Evolutionary conservation across 2,329 filamentous ascomycete species (phyloP), one percentile per base, ranked within the genome.

Genomic region (Fusarium transvaalense): DNA sequence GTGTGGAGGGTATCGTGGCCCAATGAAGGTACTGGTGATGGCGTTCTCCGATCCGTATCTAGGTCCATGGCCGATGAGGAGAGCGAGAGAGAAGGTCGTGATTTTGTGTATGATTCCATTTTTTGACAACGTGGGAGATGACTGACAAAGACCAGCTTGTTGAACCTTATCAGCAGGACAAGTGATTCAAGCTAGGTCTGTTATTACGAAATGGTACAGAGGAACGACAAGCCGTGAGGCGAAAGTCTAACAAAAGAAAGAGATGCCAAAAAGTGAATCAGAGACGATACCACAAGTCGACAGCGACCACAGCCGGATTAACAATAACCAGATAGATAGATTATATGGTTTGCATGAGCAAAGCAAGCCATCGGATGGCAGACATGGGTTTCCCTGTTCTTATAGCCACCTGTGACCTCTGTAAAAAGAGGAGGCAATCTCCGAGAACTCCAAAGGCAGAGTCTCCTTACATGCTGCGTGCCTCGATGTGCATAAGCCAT

Each of bases 391-490:
- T 50, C 52, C 66, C 66, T 62, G 61, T 43, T 67, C 66, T 69
- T 69, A 69, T 69, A 69, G 43, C 57, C 41, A 19, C 38, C 27
- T 39, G 12, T 31, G 21, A 19, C 38, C 27, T 39, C 14, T 31
- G 21, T 38, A 23, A 38, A 19, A 35, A 47, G 37, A 50, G 55
- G 32, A 64, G 50, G 54, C 38, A 55, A 64, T 55, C 47, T 55
- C 64, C 58, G 45, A 34, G 38, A 38, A 64, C 43, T 51, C 61
- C 53, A 65, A 29, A 51, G 29, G 29, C 29, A 50, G 53, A 46
- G 39, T 43, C 67, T 68, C 66, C 66, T 55, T 69, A 70, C 66
- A 70, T 62, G 25, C 42, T 63, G 52, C 66, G 43, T 70, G 62
- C 66, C 59, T 61, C 45, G 12, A 53, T 56, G 27, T 48, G 50